Base-by-base conservation (phyloP, 1,284 basidiomycete species). In the Flammula alnicola region DNA sequence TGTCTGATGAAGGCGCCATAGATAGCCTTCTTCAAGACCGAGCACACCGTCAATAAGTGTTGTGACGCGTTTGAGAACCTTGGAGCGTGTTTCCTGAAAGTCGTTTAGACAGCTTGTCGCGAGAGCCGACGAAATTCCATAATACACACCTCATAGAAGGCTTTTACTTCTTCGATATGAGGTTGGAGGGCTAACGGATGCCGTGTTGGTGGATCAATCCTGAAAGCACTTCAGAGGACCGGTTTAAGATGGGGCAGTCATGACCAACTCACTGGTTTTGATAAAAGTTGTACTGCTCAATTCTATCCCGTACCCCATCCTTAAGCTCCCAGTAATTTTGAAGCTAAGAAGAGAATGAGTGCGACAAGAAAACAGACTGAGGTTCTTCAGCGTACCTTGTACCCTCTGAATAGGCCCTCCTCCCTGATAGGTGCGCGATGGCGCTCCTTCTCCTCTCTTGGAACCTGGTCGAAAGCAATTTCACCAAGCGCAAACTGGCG, bases 281-380 rank as follows among this genome's bases (percentile, higher is more conserved):
- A 32, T 69, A 69, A 36, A 69, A 66, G 61, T 57, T 76, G 65
- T 71, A 71, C 36, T 70, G 67, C 48, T 71, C 69, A 19, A 71
- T 69, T 46, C 66, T 56, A 44, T 71, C 69, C 23, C 66, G 60
- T 2, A 71, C 66, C n/a, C 68, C 69, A 44, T 69, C 63, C 25
- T 67, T 69, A 41, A 70, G 66, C 44, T 69, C 66, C 68, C 68
- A 62, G 65, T 49, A 56, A 20, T 51, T 56, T 17, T 53, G 54
- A 11, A 56, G 42, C 54, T 53, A 33, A 32, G 30, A 26, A 17
- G 30, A 17, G 19, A 14, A 17, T 26, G n/a, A 20, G 26, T 32
- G 14, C 22, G 27, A 31, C 27, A 12, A 20, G 14, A 9, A 39
- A 5, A 23, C 31, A 16, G 38, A 9, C 31, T 19, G 23, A 35